Evolutionary conservation across 192 early-diverging fungal species (phyloP).

Genomic region (Podila epicladia): DNA sequence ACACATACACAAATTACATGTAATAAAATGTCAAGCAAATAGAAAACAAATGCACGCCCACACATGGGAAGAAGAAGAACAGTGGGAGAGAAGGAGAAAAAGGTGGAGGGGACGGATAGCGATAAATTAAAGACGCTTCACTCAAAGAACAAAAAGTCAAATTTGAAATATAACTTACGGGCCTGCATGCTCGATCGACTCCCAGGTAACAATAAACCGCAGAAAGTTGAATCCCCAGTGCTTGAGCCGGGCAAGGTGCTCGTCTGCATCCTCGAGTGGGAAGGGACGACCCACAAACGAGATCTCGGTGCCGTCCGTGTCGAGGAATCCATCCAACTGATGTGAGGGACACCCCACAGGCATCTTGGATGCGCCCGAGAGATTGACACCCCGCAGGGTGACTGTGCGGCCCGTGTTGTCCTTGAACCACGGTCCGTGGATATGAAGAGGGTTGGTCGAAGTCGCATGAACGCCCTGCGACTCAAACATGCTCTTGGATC

Average conservation of each 20-base stretch:
- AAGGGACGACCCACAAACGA: conserved; percentile 81
- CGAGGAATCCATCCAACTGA: conserved; percentile 54
- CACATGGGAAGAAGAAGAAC: background rate
- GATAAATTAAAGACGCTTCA: background rate
- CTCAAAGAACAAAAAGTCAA: too few species aligned
- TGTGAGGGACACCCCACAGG: conserved; percentile 58
- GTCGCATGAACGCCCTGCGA: conserved; percentile 34
- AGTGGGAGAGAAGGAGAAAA: background rate
- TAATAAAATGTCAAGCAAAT: too few species aligned
- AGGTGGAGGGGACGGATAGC: background rate
- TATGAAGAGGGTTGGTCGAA: conserved; percentile 30
- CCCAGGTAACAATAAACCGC: conserved; percentile 80
- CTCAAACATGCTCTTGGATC: conserved; percentile 17
- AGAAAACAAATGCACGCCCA: background rate
- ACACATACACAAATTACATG: too few species aligned
- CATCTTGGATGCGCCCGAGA: conserved; percentile 62
- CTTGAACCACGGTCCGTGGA: conserved; percentile 56
- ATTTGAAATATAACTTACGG: conserved; percentile 54
- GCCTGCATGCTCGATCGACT: conserved; percentile 73
- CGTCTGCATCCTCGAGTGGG: conserved; percentile 73
- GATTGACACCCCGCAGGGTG: conserved; percentile 64
- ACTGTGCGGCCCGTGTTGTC: conserved; percentile 60
- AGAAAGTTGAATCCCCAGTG: conserved; percentile 80
- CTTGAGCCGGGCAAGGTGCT: conserved; percentile 71
- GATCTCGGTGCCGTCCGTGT: conserved; percentile 66